phyloP scores from a whole-genome alignment of 371 early-diverging fungal species.

The Sporodiniella umbellata region DNA sequence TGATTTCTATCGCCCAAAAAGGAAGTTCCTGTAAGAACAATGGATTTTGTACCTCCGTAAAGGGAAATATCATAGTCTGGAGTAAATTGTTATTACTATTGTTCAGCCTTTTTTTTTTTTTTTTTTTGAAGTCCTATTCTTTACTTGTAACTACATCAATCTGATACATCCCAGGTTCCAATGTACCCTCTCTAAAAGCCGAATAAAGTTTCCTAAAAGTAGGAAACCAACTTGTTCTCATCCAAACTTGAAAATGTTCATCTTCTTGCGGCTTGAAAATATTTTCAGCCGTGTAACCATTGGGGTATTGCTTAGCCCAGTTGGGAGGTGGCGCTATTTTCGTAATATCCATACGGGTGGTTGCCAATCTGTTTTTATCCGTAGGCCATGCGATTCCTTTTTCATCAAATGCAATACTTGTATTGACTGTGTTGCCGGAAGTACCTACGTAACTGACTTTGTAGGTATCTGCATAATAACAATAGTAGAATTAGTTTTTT shows the following conservation, averaged over 20 bases:
- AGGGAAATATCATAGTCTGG: constrained; percentile 79
- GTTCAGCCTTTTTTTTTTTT: background rate
- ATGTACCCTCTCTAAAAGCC: constrained; percentile 41
- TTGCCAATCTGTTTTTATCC: constrained; percentile 61
- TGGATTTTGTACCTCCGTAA: constrained; percentile 92
- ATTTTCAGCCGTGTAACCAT: constrained; percentile 47
- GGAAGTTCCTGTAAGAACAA: constrained; percentile 93
- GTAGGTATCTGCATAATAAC: constrained; percentile 42
- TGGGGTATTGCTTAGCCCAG: constrained; percentile 50
- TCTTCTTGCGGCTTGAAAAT: constrained; percentile 63
- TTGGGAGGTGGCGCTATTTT: constrained; percentile 65
- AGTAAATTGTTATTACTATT: too few relatives aligned
- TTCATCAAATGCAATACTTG: constrained; percentile 42
- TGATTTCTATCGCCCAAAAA: constrained; percentile 94
- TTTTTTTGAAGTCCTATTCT: constrained; percentile 6
- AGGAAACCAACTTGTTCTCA: constrained; percentile 88
- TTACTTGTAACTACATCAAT: constrained; percentile 55
- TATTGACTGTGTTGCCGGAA: constrained; percentile 21
- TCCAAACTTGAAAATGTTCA: constrained; percentile 93
- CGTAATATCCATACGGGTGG: constrained; percentile 35
- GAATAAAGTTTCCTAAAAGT: constrained; percentile 91
- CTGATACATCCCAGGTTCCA: constrained; percentile 54
- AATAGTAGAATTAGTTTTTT: too few relatives aligned
- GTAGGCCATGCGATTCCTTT: constrained; percentile 83
- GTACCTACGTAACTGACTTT: constrained; percentile 47